Evolutionary conservation across 257 asterid genomes (phyloP).

Genomic region (Echites panduratus): DNA sequence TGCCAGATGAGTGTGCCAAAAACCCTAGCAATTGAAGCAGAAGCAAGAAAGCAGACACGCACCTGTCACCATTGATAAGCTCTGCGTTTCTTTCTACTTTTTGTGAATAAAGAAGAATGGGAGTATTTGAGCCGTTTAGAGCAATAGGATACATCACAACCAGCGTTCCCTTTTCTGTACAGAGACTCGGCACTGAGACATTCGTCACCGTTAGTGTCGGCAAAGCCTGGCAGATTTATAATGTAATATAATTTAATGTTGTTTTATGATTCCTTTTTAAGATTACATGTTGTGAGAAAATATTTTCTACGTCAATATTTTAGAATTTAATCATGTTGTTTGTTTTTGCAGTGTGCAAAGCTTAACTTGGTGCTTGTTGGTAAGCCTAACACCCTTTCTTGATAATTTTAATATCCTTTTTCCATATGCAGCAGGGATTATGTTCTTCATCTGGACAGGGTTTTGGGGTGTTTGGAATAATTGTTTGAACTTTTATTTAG

Average conservation of each 20-base stretch:
- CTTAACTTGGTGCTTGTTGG: conserved; percentile 82
- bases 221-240: conserved; percentile 80
- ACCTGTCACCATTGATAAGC: background rate
- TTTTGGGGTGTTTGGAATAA: background rate
- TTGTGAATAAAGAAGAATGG: conserved; percentile 26
- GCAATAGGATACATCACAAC: conserved; percentile 76
- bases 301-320: background rate
- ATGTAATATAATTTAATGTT: conserved; percentile 29
- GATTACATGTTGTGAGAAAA: background rate
- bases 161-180: conserved; percentile 74
- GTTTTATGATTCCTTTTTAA: background rate
- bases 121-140: conserved; percentile 77
- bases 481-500: background rate
- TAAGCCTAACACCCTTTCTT: conserved; percentile 27
- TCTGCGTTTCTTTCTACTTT: background rate
- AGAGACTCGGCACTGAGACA: conserved; percentile 85
- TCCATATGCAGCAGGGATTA: too few relatives aligned
- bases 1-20: background rate
- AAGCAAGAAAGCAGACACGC: background rate
- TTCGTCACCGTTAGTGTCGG: conserved; percentile 92
- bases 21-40: background rate
- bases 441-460: background rate
- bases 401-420: conserved; percentile 39
- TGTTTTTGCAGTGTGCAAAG: conserved; percentile 67
- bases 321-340: background rate